phyloP scores from a whole-genome alignment of 1,284 basidiomycete genomes.

The Ustilago trichophora region DNA sequence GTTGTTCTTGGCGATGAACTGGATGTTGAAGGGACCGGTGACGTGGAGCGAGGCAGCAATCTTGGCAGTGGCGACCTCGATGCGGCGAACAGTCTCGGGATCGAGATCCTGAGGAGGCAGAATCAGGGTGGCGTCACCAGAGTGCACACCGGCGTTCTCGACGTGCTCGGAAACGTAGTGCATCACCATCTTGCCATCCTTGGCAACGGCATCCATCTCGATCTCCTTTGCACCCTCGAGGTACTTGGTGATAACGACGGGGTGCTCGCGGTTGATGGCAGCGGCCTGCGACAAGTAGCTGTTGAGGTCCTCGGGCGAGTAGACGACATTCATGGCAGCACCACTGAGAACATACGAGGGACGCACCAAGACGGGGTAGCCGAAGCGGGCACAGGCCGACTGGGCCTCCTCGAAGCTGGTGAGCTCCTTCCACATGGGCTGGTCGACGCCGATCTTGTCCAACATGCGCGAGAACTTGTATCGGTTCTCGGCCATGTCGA shows the following conservation, averaged over 20 bases:
- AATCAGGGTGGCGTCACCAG: slow-evolving; percentile 96
- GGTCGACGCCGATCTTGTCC: slow-evolving; percentile 97
- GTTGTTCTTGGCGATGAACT: slow-evolving; percentile 99
- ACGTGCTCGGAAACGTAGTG: slow-evolving; percentile 99
- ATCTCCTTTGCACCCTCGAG: slow-evolving; percentile 99
- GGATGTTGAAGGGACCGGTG: slow-evolving; percentile 98
- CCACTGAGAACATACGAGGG: slow-evolving; percentile 98
- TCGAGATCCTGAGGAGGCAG: slow-evolving; percentile 97
- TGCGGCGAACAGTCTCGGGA: slow-evolving; percentile 92
- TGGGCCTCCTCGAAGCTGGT: slow-evolving; percentile 89
- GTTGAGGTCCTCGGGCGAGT: slow-evolving; percentile 86
- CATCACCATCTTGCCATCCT: slow-evolving; percentile 97
- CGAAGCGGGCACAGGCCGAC: slow-evolving; percentile 67
- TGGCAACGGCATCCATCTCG: slow-evolving; percentile 98
- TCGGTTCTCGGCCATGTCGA: slow-evolving; percentile 97
- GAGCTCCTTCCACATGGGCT: slow-evolving; percentile 96
- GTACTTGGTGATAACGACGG: slow-evolving; percentile 98
- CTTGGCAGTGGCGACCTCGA: slow-evolving; percentile 95
- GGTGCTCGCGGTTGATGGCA: slow-evolving; percentile 94
- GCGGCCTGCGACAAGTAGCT: slow-evolving; percentile 95
- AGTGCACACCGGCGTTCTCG: slow-evolving; percentile 98
- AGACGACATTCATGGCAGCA: slow-evolving; percentile 99
- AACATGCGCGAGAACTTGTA: slow-evolving; percentile 99
- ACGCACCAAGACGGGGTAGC: slow-evolving; percentile 93
- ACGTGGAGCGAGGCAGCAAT: slow-evolving; percentile 95